These are phyloP conservation scores for Myxozyma monticola DNA, from an alignment of 805 yeast genomes.

Conservation along the genomic window DNA sequence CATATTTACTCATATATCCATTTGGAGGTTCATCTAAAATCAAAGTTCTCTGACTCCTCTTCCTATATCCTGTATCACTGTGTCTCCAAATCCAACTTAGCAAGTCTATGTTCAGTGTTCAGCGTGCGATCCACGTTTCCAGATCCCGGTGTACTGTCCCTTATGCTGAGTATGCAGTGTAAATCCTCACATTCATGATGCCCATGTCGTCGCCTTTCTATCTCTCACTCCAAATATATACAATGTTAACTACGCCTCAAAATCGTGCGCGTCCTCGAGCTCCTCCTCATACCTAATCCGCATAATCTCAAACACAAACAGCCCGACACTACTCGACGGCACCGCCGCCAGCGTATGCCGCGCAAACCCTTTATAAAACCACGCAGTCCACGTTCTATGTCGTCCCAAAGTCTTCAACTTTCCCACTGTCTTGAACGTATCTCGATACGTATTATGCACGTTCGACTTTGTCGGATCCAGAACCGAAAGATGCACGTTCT, in stretches of 20 bases:
- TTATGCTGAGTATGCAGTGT: neutral
- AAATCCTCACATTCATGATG: neutral
- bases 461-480: too few relatives aligned
- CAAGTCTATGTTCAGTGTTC: too few relatives aligned
- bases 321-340: constrained; percentile 87
- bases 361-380: constrained; percentile 78
- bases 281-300: constrained; percentile 41
- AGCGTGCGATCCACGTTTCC: too few relatives aligned
- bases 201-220: neutral
- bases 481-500: constrained; percentile 61
- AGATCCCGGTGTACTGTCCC: too few relatives aligned
- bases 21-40: too few relatives aligned
- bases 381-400: constrained; percentile 32
- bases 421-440: constrained; percentile 61
- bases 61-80: too few relatives aligned
- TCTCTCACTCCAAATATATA: neutral
- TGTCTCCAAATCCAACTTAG: too few relatives aligned
- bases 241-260: constrained; percentile 1
- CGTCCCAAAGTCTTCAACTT: constrained; percentile 41
- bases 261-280: neutral
- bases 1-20: too few relatives aligned
- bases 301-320: constrained; percentile 80
- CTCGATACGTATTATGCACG: constrained; percentile 52
- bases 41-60: too few relatives aligned
- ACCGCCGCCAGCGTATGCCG: constrained; percentile 70